Percentiles rank a stretch among this genome's conserved stretches.
Evolutionary conservation across 495 filamentous ascomycete species (phyloP).

Genomic region (Friedmanniomyces endolithicus): DNA sequence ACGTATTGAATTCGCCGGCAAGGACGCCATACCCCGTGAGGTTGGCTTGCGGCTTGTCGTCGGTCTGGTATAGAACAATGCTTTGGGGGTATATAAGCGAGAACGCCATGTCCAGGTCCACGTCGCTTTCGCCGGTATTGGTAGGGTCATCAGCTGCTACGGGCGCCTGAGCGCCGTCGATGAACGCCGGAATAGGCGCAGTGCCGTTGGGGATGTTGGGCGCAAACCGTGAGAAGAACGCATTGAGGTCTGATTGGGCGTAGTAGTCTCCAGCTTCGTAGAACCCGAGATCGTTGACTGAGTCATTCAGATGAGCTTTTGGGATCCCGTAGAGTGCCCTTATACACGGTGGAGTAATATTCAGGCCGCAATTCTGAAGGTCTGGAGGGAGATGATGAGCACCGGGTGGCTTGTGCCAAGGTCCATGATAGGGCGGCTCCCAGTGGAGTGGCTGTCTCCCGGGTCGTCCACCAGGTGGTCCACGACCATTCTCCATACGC

Average conservation of each 20-base stretch:
- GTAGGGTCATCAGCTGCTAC: background rate
- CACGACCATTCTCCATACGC: background rate
- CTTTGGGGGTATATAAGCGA: constrained; percentile 19
- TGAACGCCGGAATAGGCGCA: background rate
- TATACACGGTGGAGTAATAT: constrained; percentile 18
- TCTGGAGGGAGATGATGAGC: constrained; percentile 6
- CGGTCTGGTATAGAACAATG: constrained; percentile 16
- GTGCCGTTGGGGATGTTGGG: constrained; percentile 17
- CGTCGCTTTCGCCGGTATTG: constrained; percentile 7
- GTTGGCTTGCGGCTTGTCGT: constrained; percentile 8
- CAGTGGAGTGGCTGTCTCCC: background rate
- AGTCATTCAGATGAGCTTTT: background rate
- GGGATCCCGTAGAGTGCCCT: constrained; percentile 18
- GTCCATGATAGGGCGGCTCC: background rate
- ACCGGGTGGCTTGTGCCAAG: constrained; percentile 2
- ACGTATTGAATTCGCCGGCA: constrained; percentile 2
- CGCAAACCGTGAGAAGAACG: constrained; percentile 11
- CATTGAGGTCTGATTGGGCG: background rate
- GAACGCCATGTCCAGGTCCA: constrained; percentile 14
- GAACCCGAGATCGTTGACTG: constrained; percentile 10
- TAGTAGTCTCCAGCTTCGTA: constrained; percentile 7
- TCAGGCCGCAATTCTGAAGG: constrained; percentile 10
- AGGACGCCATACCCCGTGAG: background rate
- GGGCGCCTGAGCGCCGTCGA: constrained; percentile 9
- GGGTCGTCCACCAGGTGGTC: background rate